Evolutionary conservation across 495 filamentous ascomycete genomes (phyloP).

Genomic region (Barbatosphaeria neglecta): DNA sequence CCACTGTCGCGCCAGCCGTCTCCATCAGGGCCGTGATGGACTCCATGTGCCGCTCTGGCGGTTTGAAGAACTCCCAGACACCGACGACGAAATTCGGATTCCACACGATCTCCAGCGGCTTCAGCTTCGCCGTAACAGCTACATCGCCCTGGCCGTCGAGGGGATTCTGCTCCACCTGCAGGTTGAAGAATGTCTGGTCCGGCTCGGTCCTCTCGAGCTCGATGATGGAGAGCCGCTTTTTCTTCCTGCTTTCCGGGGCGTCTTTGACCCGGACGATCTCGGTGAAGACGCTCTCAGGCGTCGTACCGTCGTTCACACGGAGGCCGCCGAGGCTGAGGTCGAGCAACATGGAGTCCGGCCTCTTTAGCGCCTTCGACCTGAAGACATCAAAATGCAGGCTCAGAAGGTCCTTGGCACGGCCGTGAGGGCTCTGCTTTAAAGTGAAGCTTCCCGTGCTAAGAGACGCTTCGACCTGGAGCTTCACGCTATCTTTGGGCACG

Average conservation of each 20-base stretch:
- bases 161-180: conserved; percentile 89
- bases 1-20: conserved; percentile 86
- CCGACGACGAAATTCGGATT: conserved; percentile 87
- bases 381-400: conserved; percentile 90
- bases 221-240: conserved; percentile 42
- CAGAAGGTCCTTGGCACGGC: conserved; percentile 63
- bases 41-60: conserved; percentile 94
- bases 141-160: conserved; percentile 86
- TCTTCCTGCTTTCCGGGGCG: conserved; percentile 42
- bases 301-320: conserved; percentile 91
- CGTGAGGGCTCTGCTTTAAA: conserved; percentile 76
- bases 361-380: conserved; percentile 72
- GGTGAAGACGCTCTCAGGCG: conserved; percentile 74
- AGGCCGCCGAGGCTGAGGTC: conserved; percentile 85
- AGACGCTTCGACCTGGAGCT: conserved; percentile 80
- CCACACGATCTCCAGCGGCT: conserved; percentile 92
- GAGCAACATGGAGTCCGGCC: conserved; percentile 78
- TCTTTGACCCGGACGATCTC: conserved; percentile 95
- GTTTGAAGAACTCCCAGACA: conserved; percentile 86
- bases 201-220: conserved; percentile 45
- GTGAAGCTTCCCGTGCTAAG: conserved; percentile 91
- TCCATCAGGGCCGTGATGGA: conserved; percentile 91
- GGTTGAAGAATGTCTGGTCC: conserved; percentile 74
- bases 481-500: conserved; percentile 77
- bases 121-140: conserved; percentile 78